Conservation (phyloP, 331 rosid genomes). For the Quercus tomentella region DNA sequence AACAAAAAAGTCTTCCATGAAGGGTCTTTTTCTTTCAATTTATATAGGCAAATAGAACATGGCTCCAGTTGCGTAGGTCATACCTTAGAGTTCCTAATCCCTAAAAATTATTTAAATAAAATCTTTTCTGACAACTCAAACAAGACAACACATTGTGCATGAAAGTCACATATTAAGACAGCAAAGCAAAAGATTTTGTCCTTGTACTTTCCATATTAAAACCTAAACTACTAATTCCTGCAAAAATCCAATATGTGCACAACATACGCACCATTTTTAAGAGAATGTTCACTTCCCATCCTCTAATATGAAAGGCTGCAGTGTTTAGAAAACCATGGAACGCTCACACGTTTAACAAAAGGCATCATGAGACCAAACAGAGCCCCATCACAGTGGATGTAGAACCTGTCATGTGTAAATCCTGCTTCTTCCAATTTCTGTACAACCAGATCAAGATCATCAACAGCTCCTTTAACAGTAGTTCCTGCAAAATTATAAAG, state of each 20-base stretch:
- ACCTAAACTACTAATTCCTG: not conserved
- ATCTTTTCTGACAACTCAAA: not conserved
- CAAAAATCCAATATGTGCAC: not conserved
- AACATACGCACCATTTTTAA: not conserved
- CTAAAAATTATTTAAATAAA: not conserved
- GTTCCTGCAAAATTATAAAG: constrained; percentile 31
- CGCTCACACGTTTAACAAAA: constrained; percentile 48
- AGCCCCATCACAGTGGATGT: constrained; percentile 55
- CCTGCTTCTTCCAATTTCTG: constrained; percentile 51
- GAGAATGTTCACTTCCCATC: not conserved
- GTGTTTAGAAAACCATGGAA: not conserved
- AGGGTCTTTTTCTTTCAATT: too few relatives aligned
- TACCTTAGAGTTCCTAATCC: constrained; percentile 16
- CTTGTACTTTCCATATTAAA: not conserved
- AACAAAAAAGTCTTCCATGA: too few relatives aligned
- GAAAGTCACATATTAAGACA: not conserved
- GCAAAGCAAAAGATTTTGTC: not conserved
- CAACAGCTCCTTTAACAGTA: constrained; percentile 61
- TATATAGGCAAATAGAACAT: too few relatives aligned
- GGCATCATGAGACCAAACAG: constrained; percentile 72
- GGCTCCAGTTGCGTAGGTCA: not conserved
- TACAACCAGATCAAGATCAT: constrained; percentile 54
- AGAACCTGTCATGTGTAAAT: constrained; percentile 44
- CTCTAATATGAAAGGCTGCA: not conserved
- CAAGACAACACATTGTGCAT: not conserved